phyloP scores from a whole-genome alignment of 768 basidiomycete genomes.

The Porphyrellus cyaneotinctus region DNA sequence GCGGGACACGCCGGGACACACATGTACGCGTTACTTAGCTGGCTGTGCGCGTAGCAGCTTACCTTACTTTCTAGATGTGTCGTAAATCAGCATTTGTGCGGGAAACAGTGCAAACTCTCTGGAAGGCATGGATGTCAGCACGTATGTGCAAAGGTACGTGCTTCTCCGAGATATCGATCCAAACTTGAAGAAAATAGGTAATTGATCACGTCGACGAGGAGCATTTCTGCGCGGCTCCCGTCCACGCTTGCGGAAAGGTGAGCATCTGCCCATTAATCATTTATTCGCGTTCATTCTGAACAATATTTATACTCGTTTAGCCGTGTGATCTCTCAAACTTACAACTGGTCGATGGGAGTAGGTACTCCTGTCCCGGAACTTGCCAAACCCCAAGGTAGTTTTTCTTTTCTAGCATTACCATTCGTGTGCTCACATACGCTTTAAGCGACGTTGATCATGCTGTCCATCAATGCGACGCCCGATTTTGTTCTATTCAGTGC shows the following conservation, averaged over 20 bases:
- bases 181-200: slow-evolving; percentile 30
- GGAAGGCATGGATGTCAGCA: slow-evolving; percentile 49
- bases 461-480: slow-evolving; percentile 47
- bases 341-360: slow-evolving; percentile 24
- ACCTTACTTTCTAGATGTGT: slow-evolving; percentile 41
- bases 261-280: neutral
- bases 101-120: slow-evolving; percentile 42
- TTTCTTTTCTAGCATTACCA: neutral
- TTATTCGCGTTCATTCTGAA: neutral
- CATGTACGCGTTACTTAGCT: slow-evolving; percentile 35
- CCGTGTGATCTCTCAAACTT: slow-evolving; percentile 39
- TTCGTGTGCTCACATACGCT: neutral
- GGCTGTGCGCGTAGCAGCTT: rapidly evolving
- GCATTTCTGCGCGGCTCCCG: slow-evolving; percentile 50
- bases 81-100: slow-evolving; percentile 52
- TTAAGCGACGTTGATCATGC: slow-evolving; percentile 43
- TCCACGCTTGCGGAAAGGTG: slow-evolving; percentile 57
- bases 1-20: slow-evolving; percentile 57
- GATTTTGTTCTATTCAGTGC: slow-evolving; percentile 52
- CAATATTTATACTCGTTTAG: slow-evolving; percentile 25
- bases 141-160: slow-evolving; percentile 48
- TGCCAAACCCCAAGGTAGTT: slow-evolving; percentile 43
- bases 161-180: neutral
- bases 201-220: slow-evolving; percentile 44
- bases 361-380: slow-evolving; percentile 39